These are phyloP conservation scores for Podospora didyma DNA, from an alignment of 495 filamentous ascomycete species.

Conservation along the genomic window DNA sequence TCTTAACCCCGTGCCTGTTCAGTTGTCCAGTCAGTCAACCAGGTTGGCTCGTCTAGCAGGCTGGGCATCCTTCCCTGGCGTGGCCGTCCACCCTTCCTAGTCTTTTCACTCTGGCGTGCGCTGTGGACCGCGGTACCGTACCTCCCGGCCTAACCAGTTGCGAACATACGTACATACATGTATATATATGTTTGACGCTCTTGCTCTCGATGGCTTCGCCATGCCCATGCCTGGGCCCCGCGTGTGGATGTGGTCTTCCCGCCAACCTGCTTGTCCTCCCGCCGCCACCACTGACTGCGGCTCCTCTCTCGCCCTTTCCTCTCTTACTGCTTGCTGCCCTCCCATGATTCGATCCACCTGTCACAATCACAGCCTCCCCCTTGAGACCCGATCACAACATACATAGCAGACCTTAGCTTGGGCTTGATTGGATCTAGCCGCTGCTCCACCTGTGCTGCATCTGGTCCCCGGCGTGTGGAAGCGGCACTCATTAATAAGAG, in stretches of 20 bases:
- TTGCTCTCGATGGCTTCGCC: slow-evolving; percentile 9
- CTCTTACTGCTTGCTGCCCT: not conserved
- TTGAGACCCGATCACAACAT: slow-evolving; percentile 1
- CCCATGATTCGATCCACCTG: slow-evolving; percentile 12
- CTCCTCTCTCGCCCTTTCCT: not conserved
- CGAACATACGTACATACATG: not conserved
- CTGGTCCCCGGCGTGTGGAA: slow-evolving; percentile 7
- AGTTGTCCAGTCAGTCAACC: slow-evolving; percentile 1
- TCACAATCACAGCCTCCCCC: slow-evolving; percentile 7
- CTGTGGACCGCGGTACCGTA: not conserved
- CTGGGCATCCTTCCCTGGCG: not conserved
- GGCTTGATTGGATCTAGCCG: slow-evolving; percentile 12
- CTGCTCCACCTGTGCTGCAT: slow-evolving; percentile 14
- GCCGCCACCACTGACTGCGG: slow-evolving; percentile 1
- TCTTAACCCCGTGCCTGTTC: not conserved
- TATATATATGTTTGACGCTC: not conserved
- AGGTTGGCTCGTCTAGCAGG: slow-evolving; percentile 4
- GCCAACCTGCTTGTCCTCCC: not conserved
- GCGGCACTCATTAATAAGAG: slow-evolving; percentile 11
- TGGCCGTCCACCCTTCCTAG: not conserved
- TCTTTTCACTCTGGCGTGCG: not conserved
- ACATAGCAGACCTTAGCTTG: not conserved
- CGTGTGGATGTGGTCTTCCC: not conserved
- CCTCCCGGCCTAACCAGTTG: not conserved
- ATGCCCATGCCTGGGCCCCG: not conserved